Base-by-base conservation (phyloP, 345 rosid species). In the Euphorbia pulcherrima region DNA sequence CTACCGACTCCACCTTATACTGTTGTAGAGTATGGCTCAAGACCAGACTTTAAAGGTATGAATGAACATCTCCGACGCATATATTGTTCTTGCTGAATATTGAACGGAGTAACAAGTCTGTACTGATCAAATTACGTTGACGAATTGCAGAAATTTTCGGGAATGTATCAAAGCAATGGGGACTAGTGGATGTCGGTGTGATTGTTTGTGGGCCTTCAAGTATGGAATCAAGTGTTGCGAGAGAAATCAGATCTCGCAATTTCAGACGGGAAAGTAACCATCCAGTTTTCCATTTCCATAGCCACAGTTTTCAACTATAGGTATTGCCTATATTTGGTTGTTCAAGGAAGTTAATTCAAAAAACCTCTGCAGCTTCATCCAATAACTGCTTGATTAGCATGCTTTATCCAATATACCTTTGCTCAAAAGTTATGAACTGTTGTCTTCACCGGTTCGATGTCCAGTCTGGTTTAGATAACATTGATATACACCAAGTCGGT, bases 251-350 rank as follows among this genome's bases (percentile, higher is more conserved):
- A 76, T 78, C 84, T 12, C 84, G 75, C 55, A 87, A 79, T 75
- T 37, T 83, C n/a, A 71, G 71, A 66, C 78, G 92, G 65, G 61
- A 77, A 12, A 7, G 64, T 8, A 69, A 66, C 52, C 62, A 79
- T 30, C 81, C 95, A 0, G 56, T 92, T 64, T 88, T 90, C 72
- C 97, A 91, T 73, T 88, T 86, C 82, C 74, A 86, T 70, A 87
- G 92, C 75, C 97, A 91, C 52, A 86, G 91, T 72, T 91, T 91
- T 80, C 89, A 87, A 69, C 79, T 88, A 33, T 91, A 84, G 68
- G 9, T 14, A 44, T 33, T 33, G 7, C 48, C 48, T n/a, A n/a
- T n/a, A n/a, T n/a, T n/a, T n/a, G n/a, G n/a, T n/a, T n/a, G n/a
- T n/a, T n/a, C n/a, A n/a, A n/a, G n/a, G n/a, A n/a, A n/a, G n/a